Evolutionary conservation across 305 asterid genomes (phyloP).

Genomic region (Solanum hybrid): DNA sequence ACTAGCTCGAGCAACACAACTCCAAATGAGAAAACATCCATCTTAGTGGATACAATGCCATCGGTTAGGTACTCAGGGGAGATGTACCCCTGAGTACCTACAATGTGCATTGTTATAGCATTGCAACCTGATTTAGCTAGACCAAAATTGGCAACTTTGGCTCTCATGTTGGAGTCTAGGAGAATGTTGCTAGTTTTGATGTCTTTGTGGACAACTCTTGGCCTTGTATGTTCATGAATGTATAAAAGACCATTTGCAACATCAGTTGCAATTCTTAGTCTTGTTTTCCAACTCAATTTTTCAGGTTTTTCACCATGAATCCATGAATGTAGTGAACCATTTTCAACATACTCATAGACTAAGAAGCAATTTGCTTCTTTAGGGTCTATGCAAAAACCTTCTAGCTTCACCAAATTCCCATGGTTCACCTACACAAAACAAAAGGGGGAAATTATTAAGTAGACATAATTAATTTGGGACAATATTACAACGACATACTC

Average conservation of each 20-base stretch:
- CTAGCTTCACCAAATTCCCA: slow-evolving; percentile 84
- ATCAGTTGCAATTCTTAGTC: slow-evolving; percentile 63
- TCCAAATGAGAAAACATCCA: slow-evolving; percentile 82
- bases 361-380: slow-evolving; percentile 77
- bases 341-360: slow-evolving; percentile 75
- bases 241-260: slow-evolving; percentile 89
- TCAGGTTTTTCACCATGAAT: slow-evolving; percentile 37
- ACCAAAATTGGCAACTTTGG: slow-evolving; percentile 87
- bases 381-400: slow-evolving; percentile 83
- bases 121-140: slow-evolving; percentile 79
- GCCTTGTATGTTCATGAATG: slow-evolving; percentile 92
- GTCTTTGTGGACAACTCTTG: slow-evolving; percentile 86
- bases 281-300: slow-evolving; percentile 58
- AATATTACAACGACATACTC: not conserved
- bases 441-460: not conserved
- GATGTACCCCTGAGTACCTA: slow-evolving; percentile 86
- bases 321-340: slow-evolving; percentile 76
- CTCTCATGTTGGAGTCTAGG: slow-evolving; percentile 71
- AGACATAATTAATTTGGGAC: not conserved
- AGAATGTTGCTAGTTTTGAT: slow-evolving; percentile 87
- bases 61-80: slow-evolving; percentile 74
- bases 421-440: slow-evolving; percentile 65
- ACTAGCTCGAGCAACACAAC: slow-evolving; percentile 83
- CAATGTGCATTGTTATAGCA: slow-evolving; percentile 93
- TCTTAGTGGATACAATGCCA: slow-evolving; percentile 69